Evolutionary conservation across 2,329 filamentous ascomycete genomes (phyloP).

Genomic region (Cladosporium sp.): DNA sequence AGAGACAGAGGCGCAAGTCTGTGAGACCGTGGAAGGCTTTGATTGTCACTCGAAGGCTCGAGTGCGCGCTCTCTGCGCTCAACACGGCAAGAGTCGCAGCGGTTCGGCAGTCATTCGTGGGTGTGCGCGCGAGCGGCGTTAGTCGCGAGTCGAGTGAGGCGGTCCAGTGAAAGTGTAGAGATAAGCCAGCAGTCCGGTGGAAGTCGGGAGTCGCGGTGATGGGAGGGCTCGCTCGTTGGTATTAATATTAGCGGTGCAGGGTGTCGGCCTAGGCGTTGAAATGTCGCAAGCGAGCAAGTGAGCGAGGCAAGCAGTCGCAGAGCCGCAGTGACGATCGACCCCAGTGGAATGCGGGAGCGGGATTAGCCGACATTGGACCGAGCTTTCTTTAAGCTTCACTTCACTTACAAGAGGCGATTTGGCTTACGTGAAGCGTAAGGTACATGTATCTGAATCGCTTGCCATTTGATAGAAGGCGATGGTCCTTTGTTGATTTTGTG

Average conservation of each 20-base stretch:
- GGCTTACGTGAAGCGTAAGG: no score
- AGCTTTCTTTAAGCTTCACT: neutral
- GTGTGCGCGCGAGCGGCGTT: neutral
- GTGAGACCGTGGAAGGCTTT: no score
- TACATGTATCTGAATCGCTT: no score
- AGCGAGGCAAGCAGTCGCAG: no score
- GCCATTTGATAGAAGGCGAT: neutral
- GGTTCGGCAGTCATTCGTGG: constrained; percentile 1
- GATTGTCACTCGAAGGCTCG: no score
- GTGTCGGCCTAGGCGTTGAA: neutral
- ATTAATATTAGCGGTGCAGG: neutral
- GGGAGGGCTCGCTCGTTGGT: no score
- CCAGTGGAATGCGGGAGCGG: neutral
- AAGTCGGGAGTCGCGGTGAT: neutral
- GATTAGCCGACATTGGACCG: neutral
- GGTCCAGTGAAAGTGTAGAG: neutral
- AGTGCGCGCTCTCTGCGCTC: neutral
- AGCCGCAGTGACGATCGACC: constrained; percentile 5
- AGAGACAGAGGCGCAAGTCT: no score
- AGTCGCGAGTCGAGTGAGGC: neutral
- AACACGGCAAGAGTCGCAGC: neutral
- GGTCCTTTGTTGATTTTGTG: no score
- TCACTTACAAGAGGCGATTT: no score
- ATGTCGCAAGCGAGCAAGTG: neutral
- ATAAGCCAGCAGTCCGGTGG: neutral